Evolutionary conservation across 805 yeast species (phyloP).

Genomic region (Zygosaccharomyces bisporus): DNA sequence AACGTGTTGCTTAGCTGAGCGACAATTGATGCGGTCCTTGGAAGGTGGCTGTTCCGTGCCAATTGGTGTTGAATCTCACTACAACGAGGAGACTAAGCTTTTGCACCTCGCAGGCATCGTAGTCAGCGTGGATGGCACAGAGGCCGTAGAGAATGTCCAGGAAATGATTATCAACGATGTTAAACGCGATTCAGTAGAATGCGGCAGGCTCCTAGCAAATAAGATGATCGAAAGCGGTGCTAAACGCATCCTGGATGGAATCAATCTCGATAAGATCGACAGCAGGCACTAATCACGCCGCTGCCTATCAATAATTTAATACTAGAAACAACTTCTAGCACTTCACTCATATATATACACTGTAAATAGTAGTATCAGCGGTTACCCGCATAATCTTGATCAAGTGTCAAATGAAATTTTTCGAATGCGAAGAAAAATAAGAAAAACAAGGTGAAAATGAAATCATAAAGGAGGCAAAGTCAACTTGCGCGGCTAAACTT

Average conservation of each 20-base stretch:
- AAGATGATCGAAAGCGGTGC: slow-evolving; percentile 74
- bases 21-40: slow-evolving; percentile 77
- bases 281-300: slow-evolving; percentile 13
- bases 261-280: slow-evolving; percentile 63
- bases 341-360: not conserved
- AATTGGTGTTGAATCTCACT: slow-evolving; percentile 76
- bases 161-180: slow-evolving; percentile 37
- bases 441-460: not conserved
- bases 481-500: not conserved
- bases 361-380: slow-evolving; percentile 3
- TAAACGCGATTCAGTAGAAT: slow-evolving; percentile 56
- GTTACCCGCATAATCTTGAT: not conserved
- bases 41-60: slow-evolving; percentile 99
- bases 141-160: slow-evolving; percentile 56
- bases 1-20: slow-evolving; percentile 79
- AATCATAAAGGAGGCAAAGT: not conserved
- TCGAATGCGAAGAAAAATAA: not conserved
- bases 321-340: not conserved
- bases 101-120: slow-evolving; percentile 67
- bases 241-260: slow-evolving; percentile 71
- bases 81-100: slow-evolving; percentile 42
- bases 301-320: not conserved
- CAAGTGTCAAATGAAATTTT: not conserved
- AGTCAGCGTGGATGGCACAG: slow-evolving; percentile 77
- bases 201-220: slow-evolving; percentile 70